These are phyloP conservation scores for Rugonectria rugulosa DNA, from an alignment of 2,329 filamentous ascomycete species.

Conservation along the genomic window DNA sequence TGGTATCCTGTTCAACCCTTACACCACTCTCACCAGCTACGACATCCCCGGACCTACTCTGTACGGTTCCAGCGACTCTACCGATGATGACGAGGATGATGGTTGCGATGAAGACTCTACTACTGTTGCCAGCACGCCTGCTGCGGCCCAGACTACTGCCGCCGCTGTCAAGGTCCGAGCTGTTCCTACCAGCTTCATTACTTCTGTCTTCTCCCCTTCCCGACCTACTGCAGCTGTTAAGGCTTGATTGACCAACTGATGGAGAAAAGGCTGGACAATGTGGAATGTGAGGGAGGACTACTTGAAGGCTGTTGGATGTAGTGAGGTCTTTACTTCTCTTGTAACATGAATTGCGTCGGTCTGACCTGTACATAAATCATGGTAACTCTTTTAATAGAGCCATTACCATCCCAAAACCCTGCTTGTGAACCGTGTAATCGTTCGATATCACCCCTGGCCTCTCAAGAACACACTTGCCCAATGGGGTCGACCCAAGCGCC, in stretches of 20 bases:
- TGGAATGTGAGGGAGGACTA: no score
- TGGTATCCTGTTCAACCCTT: constrained; percentile 45
- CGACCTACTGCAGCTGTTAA: constrained; percentile 12
- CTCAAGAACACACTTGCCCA: no score
- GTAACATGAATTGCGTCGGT: constrained; percentile 11
- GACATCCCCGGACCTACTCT: constrained; percentile 41
- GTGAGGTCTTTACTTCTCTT: constrained; percentile 5
- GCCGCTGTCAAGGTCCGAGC: constrained; percentile 3
- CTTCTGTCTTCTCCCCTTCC: constrained; percentile 15
- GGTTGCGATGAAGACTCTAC: constrained; percentile 11
- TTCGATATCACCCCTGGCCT: no score
- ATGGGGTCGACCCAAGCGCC: no score
- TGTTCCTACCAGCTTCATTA: constrained; percentile 19
- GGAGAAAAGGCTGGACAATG: no score
- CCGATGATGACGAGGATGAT: no score
- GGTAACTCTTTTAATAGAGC: constrained; percentile 1
- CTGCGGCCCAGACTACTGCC: constrained; percentile 11
- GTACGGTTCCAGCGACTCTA: constrained; percentile 31
- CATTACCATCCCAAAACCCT: neutral
- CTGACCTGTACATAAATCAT: neutral
- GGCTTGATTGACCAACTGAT: no score
- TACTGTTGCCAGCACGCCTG: constrained; percentile 10
- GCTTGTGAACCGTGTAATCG: no score
- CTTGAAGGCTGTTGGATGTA: neutral
- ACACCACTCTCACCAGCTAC: constrained; percentile 36